These are phyloP conservation scores for Ambrosia hybrid DNA, from an alignment of 140 eudicot genomes.

Conservation along the genomic window DNA sequence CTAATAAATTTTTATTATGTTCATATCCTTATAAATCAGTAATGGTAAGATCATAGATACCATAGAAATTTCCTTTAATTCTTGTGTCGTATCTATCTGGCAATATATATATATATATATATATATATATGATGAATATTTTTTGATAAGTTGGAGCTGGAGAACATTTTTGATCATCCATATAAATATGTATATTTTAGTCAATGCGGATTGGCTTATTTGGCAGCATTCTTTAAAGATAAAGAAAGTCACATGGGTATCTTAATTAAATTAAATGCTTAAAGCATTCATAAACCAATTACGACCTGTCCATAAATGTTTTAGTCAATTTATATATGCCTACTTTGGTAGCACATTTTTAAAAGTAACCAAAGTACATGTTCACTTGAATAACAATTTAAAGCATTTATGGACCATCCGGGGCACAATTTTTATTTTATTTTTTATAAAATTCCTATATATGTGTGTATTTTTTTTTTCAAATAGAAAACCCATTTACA, in stretches of 20 bases:
- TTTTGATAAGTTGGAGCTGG: conserved; percentile 2
- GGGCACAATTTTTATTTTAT: too few relatives aligned
- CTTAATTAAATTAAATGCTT: not conserved
- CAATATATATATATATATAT: too few relatives aligned
- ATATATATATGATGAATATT: not conserved
- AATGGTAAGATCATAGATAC: not conserved
- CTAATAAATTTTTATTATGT: too few relatives aligned
- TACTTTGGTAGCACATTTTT: conserved; percentile 3
- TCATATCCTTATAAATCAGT: not conserved
- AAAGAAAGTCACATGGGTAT: not conserved
- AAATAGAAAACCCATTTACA: too few relatives aligned
- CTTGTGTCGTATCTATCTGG: not conserved
- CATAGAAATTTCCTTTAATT: not conserved
- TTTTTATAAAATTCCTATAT: too few relatives aligned
- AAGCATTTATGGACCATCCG: not conserved
- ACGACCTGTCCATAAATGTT: not conserved
- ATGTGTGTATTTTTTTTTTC: too few relatives aligned
- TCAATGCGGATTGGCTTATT: not conserved
- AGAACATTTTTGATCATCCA: not conserved
- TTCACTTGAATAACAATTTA: conserved; percentile 2
- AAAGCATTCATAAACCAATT: not conserved
- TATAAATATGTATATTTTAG: not conserved
- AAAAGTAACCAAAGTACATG: conserved; percentile 14
- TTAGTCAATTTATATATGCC: conserved; percentile 1
- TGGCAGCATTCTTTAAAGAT: conserved; percentile 1